Base-by-base conservation (phyloP, 1,284 basidiomycete species). In the Marasmius oreades region DNA sequence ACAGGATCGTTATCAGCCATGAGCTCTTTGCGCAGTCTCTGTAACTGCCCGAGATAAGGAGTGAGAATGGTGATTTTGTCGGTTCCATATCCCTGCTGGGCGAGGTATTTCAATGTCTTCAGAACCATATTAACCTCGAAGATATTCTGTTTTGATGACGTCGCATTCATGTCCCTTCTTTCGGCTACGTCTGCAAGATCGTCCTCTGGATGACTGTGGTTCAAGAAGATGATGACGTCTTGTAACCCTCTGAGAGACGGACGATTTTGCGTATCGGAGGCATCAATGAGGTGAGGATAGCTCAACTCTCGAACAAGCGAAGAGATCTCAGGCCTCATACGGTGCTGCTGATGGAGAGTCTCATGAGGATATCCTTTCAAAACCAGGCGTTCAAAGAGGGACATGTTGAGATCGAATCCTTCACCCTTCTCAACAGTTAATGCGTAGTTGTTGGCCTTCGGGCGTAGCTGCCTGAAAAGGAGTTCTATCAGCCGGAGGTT, bases 291-390 rank as follows among this genome's bases (percentile, higher is more conserved):
- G 26, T 85, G 81, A 0, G 82, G 83, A 61, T 88, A 88, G 0
- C 86, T 87, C 22, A 88, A 71, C 10, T 71, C 62, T 18, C 85
- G 77, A 33, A 88, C 73, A 33, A 86, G 72, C 0, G 73, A 61
- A 5, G 85, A 84, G 11, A 88, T 87, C 61, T 88, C 85, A 0
- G 85, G 86, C 0, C 85, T 73, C 85, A 88, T 88, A 5, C 86
- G 78, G 62, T 88, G 86, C 58, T 88, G 86, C 45, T 75, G 65
- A 2, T 64, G 64, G n/a, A 88, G 72, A 0, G 76, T 82, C 54
- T 71, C 61, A 61, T 88, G 86, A 2, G 86, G 85, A 59, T 82
- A 88, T 0, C 75, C 77, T 60, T 77, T 77, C 5, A 81, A 63
- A n/a, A 87, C 81, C 4, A 87, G 76, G 3, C 86, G 80, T 61